A percentile compares a stretch with the other conserved stretches of the same genome.
These are phyloP conservation scores for Artemisia tridentata DNA, from an alignment of 129 eudicot species.

Conservation along the genomic window DNA sequence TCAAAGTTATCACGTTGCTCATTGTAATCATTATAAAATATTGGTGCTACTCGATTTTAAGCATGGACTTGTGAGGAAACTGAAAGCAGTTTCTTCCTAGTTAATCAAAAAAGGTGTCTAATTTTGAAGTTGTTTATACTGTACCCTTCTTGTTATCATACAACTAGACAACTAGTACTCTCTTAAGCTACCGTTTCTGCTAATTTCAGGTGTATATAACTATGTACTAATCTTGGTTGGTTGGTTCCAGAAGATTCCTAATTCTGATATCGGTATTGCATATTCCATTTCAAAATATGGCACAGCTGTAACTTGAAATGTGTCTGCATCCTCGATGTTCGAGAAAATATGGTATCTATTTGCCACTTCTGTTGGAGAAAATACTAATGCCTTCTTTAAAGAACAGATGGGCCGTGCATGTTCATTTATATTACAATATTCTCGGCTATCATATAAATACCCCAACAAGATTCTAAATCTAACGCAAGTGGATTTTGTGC, in stretches of 20 bases:
- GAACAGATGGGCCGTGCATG: background rate
- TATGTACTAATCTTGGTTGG: background rate
- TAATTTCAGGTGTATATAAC: background rate
- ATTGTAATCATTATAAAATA: no score
- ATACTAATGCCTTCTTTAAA: background rate
- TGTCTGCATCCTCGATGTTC: background rate
- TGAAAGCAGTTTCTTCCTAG: background rate
- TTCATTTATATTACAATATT: background rate
- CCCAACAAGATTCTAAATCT: background rate
- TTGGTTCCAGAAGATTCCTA: background rate
- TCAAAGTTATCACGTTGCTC: background rate
- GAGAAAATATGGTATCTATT: background rate
- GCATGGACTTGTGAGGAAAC: no score
- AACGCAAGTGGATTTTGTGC: background rate
- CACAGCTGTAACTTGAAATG: background rate
- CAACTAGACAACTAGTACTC: background rate
- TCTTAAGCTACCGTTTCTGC: background rate
- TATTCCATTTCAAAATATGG: background rate
- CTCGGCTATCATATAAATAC: background rate
- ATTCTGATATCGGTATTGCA: background rate
- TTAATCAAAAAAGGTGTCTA: background rate
- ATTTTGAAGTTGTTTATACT: background rate
- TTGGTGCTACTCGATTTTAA: no score
- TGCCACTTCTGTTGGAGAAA: background rate
- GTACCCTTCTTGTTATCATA: background rate